phyloP scores from a whole-genome alignment of 1,139 yeast genomes.

The Geotrichum klebahnii region DNA sequence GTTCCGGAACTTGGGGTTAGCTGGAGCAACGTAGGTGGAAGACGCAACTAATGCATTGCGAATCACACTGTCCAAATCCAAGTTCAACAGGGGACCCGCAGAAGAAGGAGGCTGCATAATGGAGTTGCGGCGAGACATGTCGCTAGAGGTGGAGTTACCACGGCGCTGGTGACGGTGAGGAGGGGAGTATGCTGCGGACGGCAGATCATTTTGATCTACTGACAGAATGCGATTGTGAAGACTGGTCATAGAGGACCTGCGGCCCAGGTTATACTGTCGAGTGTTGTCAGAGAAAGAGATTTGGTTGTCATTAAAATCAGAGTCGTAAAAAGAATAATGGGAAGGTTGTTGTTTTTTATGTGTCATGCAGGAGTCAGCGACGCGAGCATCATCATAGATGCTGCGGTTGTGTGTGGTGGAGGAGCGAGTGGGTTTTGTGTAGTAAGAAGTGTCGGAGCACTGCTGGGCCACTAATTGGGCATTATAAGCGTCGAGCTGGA shows the following conservation, averaged over 20 bases:
- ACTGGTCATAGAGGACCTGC: slow-evolving; percentile 7
- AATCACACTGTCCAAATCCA: slow-evolving; percentile 13
- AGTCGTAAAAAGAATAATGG: slow-evolving; percentile 3
- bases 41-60: slow-evolving; percentile 14
- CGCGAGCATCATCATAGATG: slow-evolving; percentile 8
- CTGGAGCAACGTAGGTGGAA: neutral
- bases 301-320: neutral
- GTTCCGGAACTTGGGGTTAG: neutral
- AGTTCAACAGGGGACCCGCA: slow-evolving; percentile 1
- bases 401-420: slow-evolving; percentile 1
- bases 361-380: neutral
- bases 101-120: too few relatives aligned
- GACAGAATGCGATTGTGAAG: slow-evolving; percentile 1
- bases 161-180: slow-evolving; percentile 2
- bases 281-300: neutral
- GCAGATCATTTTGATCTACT: neutral
- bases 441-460: slow-evolving; percentile 2
- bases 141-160: neutral
- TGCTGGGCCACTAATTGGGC: slow-evolving; percentile 6
- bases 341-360: neutral
- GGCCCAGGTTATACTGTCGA: neutral
- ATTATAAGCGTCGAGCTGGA: slow-evolving; percentile 9
- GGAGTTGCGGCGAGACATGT: neutral
- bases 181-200: neutral
- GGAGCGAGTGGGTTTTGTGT: slow-evolving; percentile 2